A percentile compares a stretch with the other conserved stretches of the same genome.
These are phyloP conservation scores for Gilbertella persicaria DNA, from an alignment of 371 early-diverging fungal species.

Conservation along the genomic window DNA sequence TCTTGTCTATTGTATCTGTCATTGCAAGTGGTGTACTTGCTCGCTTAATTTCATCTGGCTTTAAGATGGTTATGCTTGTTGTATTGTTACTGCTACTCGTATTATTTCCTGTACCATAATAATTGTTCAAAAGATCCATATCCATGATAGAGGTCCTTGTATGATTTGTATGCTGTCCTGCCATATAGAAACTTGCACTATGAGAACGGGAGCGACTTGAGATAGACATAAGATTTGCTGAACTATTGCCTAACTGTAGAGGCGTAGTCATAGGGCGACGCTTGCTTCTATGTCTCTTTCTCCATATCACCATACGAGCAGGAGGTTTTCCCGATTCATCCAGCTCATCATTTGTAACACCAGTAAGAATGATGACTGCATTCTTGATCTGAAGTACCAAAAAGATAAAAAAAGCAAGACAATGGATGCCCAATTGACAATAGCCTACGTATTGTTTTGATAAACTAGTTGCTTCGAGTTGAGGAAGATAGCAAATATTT, in stretches of 20 bases:
- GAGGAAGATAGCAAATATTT: slow-evolving; percentile 31
- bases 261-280: not conserved
- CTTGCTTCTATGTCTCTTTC: slow-evolving; percentile 6
- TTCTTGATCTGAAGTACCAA: slow-evolving; percentile 25
- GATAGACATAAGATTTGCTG: slow-evolving; percentile 5
- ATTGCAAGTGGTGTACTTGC: not conserved
- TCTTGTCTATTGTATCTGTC: too few species aligned
- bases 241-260: not conserved
- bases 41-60: slow-evolving; percentile 9
- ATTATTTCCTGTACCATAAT: not conserved
- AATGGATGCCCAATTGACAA: slow-evolving; percentile 38
- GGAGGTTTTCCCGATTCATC: slow-evolving; percentile 17
- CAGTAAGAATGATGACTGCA: slow-evolving; percentile 12
- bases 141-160: not conserved
- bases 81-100: not conserved
- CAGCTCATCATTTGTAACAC: slow-evolving; percentile 23
- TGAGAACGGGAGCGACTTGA: slow-evolving; percentile 1
- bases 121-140: slow-evolving; percentile 6
- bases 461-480: slow-evolving; percentile 7
- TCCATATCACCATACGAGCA: slow-evolving; percentile 24
- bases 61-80: not conserved
- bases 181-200: slow-evolving; percentile 13
- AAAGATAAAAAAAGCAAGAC: slow-evolving; percentile 29
- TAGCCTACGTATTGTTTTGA: slow-evolving; percentile 41
- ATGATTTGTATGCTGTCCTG: not conserved